Percentiles rank a stretch among this genome's conserved stretches.
These are phyloP conservation scores for Volvariella volvacea DNA, from an alignment of 1,284 basidiomycete genomes.

Conservation along the genomic window DNA sequence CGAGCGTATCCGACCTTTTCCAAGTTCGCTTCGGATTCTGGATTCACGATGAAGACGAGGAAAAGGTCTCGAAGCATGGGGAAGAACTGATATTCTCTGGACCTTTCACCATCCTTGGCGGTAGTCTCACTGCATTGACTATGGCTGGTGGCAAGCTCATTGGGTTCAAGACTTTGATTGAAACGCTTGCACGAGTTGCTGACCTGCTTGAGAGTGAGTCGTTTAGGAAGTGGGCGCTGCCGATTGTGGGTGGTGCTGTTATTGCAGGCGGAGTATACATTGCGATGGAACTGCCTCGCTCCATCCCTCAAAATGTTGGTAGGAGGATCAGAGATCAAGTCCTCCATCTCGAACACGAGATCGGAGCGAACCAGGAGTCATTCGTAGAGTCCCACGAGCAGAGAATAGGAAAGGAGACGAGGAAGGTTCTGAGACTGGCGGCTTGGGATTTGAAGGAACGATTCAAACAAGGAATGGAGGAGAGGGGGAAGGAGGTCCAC, in stretches of 20 bases:
- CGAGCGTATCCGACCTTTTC: constrained; percentile 79
- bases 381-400: constrained; percentile 70
- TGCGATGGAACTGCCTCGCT: constrained; percentile 82
- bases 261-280: constrained; percentile 80
- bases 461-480: constrained; percentile 79
- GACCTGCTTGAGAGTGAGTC: constrained; percentile 82
- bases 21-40: constrained; percentile 81
- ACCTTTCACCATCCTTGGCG: constrained; percentile 66
- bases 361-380: constrained; percentile 19
- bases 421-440: constrained; percentile 92
- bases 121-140: constrained; percentile 82
- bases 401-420: constrained; percentile 80
- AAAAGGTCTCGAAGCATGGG: constrained; percentile 39
- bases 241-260: constrained; percentile 72
- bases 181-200: constrained; percentile 65
- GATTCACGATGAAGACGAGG: constrained; percentile 46
- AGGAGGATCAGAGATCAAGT: constrained; percentile 51
- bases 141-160: constrained; percentile 61
- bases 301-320: constrained; percentile 90
- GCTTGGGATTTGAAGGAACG: constrained; percentile 87
- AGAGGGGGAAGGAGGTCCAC: constrained; percentile 69
- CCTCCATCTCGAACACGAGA: constrained; percentile 21
- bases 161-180: constrained; percentile 73
- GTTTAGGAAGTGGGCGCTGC: constrained; percentile 83
- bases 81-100: constrained; percentile 30